Evolutionary conservation across 2,329 filamentous ascomycete species (phyloP).

Genomic region (Paracoccidioides lutzii): DNA sequence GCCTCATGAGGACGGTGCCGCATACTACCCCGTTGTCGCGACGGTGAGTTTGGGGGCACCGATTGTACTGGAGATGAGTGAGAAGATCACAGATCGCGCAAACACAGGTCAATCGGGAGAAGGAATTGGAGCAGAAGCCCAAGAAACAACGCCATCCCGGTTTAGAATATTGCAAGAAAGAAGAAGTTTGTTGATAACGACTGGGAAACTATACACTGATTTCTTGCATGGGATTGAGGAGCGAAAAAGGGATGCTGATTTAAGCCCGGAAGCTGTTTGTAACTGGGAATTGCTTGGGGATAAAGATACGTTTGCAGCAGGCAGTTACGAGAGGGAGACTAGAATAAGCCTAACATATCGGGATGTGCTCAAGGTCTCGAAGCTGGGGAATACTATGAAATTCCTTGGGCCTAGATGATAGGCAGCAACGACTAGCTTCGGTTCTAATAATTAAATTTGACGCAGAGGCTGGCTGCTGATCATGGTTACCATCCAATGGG

Average conservation of each 20-base stretch:
- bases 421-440: slow-evolving; percentile 6
- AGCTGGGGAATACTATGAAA: slow-evolving; percentile 55
- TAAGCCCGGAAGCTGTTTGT: slow-evolving; percentile 41
- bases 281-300: slow-evolving; percentile 47
- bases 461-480: too few species aligned
- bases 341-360: slow-evolving; percentile 55
- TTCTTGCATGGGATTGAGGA: slow-evolving; percentile 48
- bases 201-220: slow-evolving; percentile 40
- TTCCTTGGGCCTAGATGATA: slow-evolving; percentile 27
- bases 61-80: slow-evolving; percentile 65
- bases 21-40: slow-evolving; percentile 78
- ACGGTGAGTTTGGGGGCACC: slow-evolving; percentile 74
- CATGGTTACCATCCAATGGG: not conserved
- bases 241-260: slow-evolving; percentile 47
- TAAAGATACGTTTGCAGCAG: slow-evolving; percentile 22
- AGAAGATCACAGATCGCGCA: slow-evolving; percentile 33
- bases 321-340: slow-evolving; percentile 36
- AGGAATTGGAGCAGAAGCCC: slow-evolving; percentile 37
- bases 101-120: slow-evolving; percentile 16
- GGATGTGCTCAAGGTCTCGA: slow-evolving; percentile 74
- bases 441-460: not conserved
- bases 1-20: slow-evolving; percentile 84
- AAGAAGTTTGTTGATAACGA: slow-evolving; percentile 53
- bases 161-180: slow-evolving; percentile 68
- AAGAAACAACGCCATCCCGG: slow-evolving; percentile 17